Conservation (phyloP, 164 flowering plant species). For the Aristolochia contorta region DNA sequence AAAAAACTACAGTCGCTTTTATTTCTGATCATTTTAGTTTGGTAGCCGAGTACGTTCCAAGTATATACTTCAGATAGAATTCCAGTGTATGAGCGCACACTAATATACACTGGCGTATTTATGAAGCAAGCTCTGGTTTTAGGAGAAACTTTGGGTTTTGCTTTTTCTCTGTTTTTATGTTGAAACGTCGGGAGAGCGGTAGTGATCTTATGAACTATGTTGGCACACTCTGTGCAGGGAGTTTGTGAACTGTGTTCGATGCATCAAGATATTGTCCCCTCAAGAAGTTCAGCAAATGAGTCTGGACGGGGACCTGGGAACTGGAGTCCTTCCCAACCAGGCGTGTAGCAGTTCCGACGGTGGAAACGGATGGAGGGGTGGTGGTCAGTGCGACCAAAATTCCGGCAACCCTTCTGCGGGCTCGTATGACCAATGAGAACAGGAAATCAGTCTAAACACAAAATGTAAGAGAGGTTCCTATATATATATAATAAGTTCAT, state of each 20-base stretch:
- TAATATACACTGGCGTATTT: too few relatives aligned
- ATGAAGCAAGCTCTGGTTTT: too few relatives aligned
- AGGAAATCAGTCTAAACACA: neutral
- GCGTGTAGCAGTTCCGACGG: constrained; percentile 94
- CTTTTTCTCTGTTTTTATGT: neutral
- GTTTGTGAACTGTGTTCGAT: constrained; percentile 80
- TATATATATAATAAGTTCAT: too few relatives aligned
- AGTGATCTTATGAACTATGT: too few relatives aligned
- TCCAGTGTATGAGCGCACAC: too few relatives aligned
- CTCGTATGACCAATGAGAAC: constrained; percentile 19
- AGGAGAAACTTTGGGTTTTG: neutral
- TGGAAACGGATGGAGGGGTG: constrained; percentile 35
- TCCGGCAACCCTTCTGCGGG: constrained; percentile 27
- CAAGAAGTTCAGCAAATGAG: constrained; percentile 98
- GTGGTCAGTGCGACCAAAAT: constrained; percentile 25
- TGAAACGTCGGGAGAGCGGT: too few relatives aligned
- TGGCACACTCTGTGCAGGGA: constrained; percentile 51
- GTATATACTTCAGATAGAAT: too few relatives aligned
- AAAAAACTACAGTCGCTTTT: neutral
- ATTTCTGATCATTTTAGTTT: neutral
- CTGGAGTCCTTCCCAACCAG: constrained; percentile 59
- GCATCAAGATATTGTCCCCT: constrained; percentile 86
- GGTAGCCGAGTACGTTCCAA: neutral
- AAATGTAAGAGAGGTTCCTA: too few relatives aligned
- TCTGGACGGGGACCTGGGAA: constrained; percentile 82